These are phyloP conservation scores for Ascochyta rabiei DNA, from an alignment of 2,329 filamentous ascomycete species.

Conservation along the genomic window DNA sequence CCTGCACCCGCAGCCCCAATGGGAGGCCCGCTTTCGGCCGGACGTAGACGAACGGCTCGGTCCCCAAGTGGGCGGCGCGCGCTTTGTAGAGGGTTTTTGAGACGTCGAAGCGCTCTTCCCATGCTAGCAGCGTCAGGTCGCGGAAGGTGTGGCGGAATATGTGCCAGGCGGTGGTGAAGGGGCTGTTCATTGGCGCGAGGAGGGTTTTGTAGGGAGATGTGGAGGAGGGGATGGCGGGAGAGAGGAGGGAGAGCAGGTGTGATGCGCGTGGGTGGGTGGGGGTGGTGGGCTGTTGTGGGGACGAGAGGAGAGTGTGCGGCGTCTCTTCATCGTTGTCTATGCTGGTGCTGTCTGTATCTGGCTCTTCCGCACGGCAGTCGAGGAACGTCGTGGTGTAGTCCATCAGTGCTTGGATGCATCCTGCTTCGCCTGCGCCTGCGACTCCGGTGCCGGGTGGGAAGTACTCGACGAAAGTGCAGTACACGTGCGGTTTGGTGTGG, in stretches of 20 bases:
- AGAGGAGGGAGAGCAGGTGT: slow-evolving; percentile 23
- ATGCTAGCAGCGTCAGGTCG: slow-evolving; percentile 48
- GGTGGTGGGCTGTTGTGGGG: slow-evolving; percentile 17
- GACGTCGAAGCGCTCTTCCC: slow-evolving; percentile 50
- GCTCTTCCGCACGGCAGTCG: background rate
- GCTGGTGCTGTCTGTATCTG: too few species aligned
- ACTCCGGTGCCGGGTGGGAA: slow-evolving; percentile 16
- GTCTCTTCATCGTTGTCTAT: background rate
- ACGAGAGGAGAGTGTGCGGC: slow-evolving; percentile 4
- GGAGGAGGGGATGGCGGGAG: slow-evolving; percentile 2
- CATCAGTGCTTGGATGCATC: slow-evolving; percentile 1
- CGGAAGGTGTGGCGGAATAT: slow-evolving; percentile 50
- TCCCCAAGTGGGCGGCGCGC: slow-evolving; percentile 16
- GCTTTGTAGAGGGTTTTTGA: slow-evolving; percentile 27
- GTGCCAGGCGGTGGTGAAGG: slow-evolving; percentile 42
- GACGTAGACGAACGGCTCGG: slow-evolving; percentile 40
- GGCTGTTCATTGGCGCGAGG: slow-evolving; percentile 38
- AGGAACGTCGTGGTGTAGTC: slow-evolving; percentile 1
- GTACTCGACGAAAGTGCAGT: slow-evolving; percentile 40
- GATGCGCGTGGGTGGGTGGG: slow-evolving; percentile 9
- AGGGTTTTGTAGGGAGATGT: slow-evolving; percentile 24
- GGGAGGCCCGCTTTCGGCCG: slow-evolving; percentile 25
- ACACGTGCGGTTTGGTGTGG: slow-evolving; percentile 38
- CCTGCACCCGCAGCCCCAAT: slow-evolving; percentile 18
- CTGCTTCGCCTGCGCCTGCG: background rate